Percentiles rank a stretch among this genome's conserved stretches.
These are phyloP conservation scores for Candolleomyces eurysporus DNA, from an alignment of 768 basidiomycete species.

Conservation along the genomic window DNA sequence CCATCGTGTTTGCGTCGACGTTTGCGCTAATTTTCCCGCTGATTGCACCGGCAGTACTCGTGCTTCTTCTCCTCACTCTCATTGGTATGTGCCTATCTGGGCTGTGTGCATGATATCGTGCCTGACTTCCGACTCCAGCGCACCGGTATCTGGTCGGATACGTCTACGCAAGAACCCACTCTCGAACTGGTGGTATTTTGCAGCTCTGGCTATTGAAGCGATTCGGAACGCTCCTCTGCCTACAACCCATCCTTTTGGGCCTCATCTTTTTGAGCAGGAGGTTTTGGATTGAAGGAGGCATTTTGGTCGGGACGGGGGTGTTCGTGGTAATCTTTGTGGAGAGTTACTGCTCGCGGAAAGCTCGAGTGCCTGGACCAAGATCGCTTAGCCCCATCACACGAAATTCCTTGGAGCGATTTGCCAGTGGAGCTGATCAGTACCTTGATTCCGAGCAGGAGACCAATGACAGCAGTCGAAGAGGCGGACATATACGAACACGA, in stretches of 20 bases:
- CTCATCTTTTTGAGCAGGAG: conserved; percentile 64
- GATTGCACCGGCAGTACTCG: conserved; percentile 65
- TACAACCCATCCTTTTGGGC: conserved; percentile 76
- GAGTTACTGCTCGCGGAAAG: conserved; percentile 49
- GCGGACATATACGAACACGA: conserved; percentile 33
- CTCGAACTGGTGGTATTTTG: conserved; percentile 72
- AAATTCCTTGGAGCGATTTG: conserved; percentile 58
- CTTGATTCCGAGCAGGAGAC: conserved; percentile 49
- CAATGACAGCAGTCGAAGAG: conserved; percentile 36
- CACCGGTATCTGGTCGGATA: conserved; percentile 79
- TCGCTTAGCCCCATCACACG: conserved; percentile 55
- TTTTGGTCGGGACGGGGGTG: conserved; percentile 56
- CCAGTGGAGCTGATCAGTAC: conserved; percentile 40
- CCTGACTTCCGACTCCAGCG: conserved; percentile 39
- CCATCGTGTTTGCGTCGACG: conserved; percentile 67
- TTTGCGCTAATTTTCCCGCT: conserved; percentile 78
- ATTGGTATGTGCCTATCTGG: conserved; percentile 46
- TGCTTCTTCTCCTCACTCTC: conserved; percentile 64
- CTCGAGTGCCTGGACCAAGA: conserved; percentile 43
- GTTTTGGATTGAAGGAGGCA: conserved; percentile 71
- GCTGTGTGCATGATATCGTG: not conserved
- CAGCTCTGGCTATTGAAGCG: conserved; percentile 76
- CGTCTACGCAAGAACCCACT: conserved; percentile 69
- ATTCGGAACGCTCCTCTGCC: conserved; percentile 64
- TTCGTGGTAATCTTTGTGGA: conserved; percentile 61